Evolutionary conservation across 108 stramenopile species (phyloP).

Genomic region (Cylindrotheca fusiformis): DNA sequence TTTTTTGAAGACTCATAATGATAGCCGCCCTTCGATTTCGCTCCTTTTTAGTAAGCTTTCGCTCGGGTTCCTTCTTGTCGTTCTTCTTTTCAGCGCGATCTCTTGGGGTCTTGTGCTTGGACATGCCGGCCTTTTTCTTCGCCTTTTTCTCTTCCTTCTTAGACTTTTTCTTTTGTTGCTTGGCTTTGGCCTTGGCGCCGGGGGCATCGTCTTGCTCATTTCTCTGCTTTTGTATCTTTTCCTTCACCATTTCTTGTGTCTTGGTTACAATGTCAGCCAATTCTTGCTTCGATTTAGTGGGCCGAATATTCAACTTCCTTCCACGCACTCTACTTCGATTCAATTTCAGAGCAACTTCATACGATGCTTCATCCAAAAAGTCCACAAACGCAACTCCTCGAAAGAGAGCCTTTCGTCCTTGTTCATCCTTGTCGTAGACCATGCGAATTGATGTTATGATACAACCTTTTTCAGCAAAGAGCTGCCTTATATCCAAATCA

Average conservation of each 20-base stretch:
- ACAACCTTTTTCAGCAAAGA: conserved; percentile 65
- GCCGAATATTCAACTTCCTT: conserved; percentile 70
- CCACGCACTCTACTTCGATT: conserved; percentile 54
- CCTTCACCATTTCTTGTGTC: conserved; percentile 63
- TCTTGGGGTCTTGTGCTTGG: conserved; percentile 11
- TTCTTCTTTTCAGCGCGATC: background rate
- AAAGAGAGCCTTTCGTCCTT: conserved; percentile 47
- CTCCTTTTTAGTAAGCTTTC: conserved; percentile 52
- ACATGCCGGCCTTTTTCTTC: conserved; percentile 17
- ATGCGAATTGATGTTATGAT: conserved; percentile 64
- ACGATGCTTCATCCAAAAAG: conserved; percentile 55
- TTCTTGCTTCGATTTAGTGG: conserved; percentile 62
- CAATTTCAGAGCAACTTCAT: conserved; percentile 40
- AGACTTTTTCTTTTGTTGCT: conserved; percentile 23
- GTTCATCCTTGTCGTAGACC: conserved; percentile 59
- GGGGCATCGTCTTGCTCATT: background rate
- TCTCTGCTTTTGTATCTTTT: conserved; percentile 36
- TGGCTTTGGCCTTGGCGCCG: conserved; percentile 17
- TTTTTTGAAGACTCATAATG: conserved; percentile 23
- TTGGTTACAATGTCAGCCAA: conserved; percentile 61
- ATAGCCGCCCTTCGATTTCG: conserved; percentile 53
- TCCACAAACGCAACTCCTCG: conserved; percentile 87
- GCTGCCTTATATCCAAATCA: conserved; percentile 54
- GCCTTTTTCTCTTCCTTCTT: conserved; percentile 29
- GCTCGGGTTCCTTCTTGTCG: conserved; percentile 18